These are phyloP conservation scores for Diospyros kaki DNA, from an alignment of 148 eudicot genomes.

Conservation along the genomic window DNA sequence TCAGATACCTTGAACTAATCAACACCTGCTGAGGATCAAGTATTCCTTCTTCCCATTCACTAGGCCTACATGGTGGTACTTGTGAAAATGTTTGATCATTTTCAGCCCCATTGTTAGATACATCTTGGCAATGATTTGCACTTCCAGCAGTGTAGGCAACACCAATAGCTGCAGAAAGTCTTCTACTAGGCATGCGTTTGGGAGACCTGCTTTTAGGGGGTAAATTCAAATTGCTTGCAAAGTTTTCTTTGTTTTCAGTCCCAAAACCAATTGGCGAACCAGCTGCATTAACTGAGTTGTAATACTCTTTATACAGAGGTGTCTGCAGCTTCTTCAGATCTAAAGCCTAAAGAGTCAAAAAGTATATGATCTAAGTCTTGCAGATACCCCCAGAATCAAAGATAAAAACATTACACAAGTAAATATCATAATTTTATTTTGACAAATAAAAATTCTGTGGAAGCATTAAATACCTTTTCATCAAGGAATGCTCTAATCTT, in stretches of 20 bases:
- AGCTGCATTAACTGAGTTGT: slow-evolving; percentile 52
- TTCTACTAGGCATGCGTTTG: slow-evolving; percentile 36
- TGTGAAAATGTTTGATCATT: slow-evolving; percentile 33
- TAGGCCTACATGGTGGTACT: slow-evolving; percentile 26
- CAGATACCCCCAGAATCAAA: too few relatives aligned
- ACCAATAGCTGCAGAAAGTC: slow-evolving; percentile 51
- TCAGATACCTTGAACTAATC: slow-evolving; percentile 46
- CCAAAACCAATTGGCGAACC: slow-evolving; percentile 37
- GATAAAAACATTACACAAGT: neutral
- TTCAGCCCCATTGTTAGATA: slow-evolving; percentile 28
- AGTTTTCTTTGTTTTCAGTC: slow-evolving; percentile 38
- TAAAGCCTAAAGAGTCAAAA: slow-evolving; percentile 43
- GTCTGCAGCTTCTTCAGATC: slow-evolving; percentile 76
- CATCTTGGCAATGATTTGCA: slow-evolving; percentile 27
- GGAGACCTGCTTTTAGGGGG: slow-evolving; percentile 67
- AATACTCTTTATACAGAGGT: slow-evolving; percentile 60
- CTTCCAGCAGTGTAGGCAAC: slow-evolving; percentile 43
- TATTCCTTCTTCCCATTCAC: slow-evolving; percentile 36
- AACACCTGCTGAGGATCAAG: slow-evolving; percentile 30
- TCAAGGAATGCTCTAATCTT: slow-evolving; percentile 79
- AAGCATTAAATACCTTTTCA: slow-evolving; percentile 53
- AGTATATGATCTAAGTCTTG: neutral
- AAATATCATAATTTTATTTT: neutral
- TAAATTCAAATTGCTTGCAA: slow-evolving; percentile 27
- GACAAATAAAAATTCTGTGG: neutral